A percentile compares a stretch with the other conserved stretches of the same genome.
These are phyloP conservation scores for Acacia confusa DNA, from an alignment of 306 rosid species.

Conservation along the genomic window DNA sequence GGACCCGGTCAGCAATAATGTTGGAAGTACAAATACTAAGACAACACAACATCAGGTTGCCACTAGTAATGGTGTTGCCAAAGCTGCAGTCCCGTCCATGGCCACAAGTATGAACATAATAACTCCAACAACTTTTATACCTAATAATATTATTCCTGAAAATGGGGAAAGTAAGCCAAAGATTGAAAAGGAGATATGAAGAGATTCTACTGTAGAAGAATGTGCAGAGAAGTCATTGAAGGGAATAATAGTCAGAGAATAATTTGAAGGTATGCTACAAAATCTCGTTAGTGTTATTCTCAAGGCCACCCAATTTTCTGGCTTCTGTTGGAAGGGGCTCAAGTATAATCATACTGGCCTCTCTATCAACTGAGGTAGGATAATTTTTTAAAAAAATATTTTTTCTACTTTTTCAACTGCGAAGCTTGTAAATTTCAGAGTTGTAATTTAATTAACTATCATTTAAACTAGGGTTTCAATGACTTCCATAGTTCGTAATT, in stretches of 20 bases:
- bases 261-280: slow-evolving; percentile 34
- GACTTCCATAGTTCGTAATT: slow-evolving; percentile 22
- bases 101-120: slow-evolving; percentile 42
- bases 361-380: slow-evolving; percentile 39
- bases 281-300: slow-evolving; percentile 29
- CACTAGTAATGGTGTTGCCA: slow-evolving; percentile 52
- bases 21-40: slow-evolving; percentile 50
- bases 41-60: slow-evolving; percentile 38
- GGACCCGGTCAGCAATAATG: slow-evolving; percentile 48
- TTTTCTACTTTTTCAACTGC: slow-evolving; percentile 35
- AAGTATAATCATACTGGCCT: slow-evolving; percentile 38
- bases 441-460: slow-evolving; percentile 47
- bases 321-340: slow-evolving; percentile 34
- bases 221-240: slow-evolving; percentile 32
- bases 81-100: slow-evolving; percentile 40
- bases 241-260: slow-evolving; percentile 2
- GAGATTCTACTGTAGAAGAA: slow-evolving; percentile 37
- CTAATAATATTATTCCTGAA: slow-evolving; percentile 47
- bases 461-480: slow-evolving; percentile 27
- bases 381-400: neutral
- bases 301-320: slow-evolving; percentile 33
- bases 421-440: slow-evolving; percentile 67
- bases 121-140: slow-evolving; percentile 40
- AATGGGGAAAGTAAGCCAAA: slow-evolving; percentile 53
- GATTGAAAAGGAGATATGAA: slow-evolving; percentile 47